Base-by-base conservation (phyloP, 768 basidiomycete genomes). In the Saitozyma sp. region DNA sequence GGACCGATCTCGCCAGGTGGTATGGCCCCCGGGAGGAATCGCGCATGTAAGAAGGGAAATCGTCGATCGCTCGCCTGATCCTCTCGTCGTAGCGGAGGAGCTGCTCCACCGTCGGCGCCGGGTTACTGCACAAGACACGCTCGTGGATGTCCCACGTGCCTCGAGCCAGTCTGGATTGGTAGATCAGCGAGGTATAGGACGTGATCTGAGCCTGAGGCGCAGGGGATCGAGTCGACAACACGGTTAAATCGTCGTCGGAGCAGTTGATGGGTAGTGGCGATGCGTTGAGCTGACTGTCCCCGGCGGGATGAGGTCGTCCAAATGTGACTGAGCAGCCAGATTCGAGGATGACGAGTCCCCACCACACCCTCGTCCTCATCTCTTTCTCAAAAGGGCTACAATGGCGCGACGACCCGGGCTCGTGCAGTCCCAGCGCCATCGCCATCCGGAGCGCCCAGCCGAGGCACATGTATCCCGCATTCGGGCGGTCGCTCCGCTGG, bases 231-330 rank as follows among this genome's bases (percentile, higher is more conserved):
- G n/a, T 46, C 38, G 49, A 58, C 3, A 55, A 52, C 8, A 58
- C 58, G 9, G 66, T 68, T n/a, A 68, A 17, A 37, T 62, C 13
- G 53, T 68, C 66, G 56, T 68, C 66, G 45, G 64, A 50, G 59
- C 59, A 54, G 56, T 68, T 68, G 51, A 61, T 43, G 10, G 66
- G 63, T 19, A 65, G 37, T 13, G 56, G 61, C 14, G 59, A 38
- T 11, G 52, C 39, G 10, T 16, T 39, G 8, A 63, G 57, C 14
- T 13, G 16, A 4, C 40, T 29, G 16, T 40, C 17, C 16, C 62
- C 54, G 19, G 58, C 13, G 6, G 51, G 62, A 45, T 54, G 53
- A 10, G 66, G 66, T 17, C 66, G 57, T 11, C 66, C 66, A 45
- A 67, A 64, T 42, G 66, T 67, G 41, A 63, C 49, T 9, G 62